A percentile compares a stretch with the other conserved stretches of the same genome.
These are phyloP conservation scores for Trametes maxima DNA, from an alignment of 768 basidiomycete genomes.

Conservation along the genomic window DNA sequence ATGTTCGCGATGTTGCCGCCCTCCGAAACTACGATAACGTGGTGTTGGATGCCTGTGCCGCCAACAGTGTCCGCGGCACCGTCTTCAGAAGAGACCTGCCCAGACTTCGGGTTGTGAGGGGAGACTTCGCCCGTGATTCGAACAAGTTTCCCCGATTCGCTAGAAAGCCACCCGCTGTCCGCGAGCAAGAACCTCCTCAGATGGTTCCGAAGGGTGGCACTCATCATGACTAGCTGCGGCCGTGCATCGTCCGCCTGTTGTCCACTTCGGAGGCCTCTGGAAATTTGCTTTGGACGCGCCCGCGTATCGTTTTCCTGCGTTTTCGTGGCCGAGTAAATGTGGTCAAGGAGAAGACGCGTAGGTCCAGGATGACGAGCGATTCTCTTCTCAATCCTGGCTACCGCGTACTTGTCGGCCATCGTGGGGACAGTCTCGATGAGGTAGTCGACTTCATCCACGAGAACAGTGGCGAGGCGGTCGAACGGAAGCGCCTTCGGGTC, in stretches of 20 bases:
- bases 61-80: slow-evolving; percentile 12
- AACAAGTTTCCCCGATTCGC: slow-evolving; percentile 15
- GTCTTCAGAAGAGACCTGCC: slow-evolving; percentile 5
- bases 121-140: slow-evolving; percentile 26
- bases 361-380: slow-evolving; percentile 56
- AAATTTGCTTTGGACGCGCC: background rate
- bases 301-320: background rate
- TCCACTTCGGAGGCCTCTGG: background rate
- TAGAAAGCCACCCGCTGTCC: slow-evolving; percentile 60
- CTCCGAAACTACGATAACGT: slow-evolving; percentile 62
- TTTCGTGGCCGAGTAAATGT: slow-evolving; percentile 45
- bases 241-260: background rate
- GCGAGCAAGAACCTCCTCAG: slow-evolving; percentile 55
- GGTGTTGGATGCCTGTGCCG: slow-evolving; percentile 43
- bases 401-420: slow-evolving; percentile 39
- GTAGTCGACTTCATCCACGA: slow-evolving; percentile 79
- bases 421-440: slow-evolving; percentile 59
- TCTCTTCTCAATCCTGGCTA: slow-evolving; percentile 42
- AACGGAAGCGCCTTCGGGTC: slow-evolving; percentile 50
- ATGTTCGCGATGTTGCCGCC: slow-evolving; percentile 58
- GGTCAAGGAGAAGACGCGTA: slow-evolving; percentile 60
- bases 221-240: slow-evolving; percentile 68
- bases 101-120: slow-evolving; percentile 5
- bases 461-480: slow-evolving; percentile 53
- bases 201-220: slow-evolving; percentile 66